Evolutionary conservation across 2,329 filamentous ascomycete genomes (phyloP), one percentile per base, ranked within the genome.

Genomic region (Fusarium algeriense): DNA sequence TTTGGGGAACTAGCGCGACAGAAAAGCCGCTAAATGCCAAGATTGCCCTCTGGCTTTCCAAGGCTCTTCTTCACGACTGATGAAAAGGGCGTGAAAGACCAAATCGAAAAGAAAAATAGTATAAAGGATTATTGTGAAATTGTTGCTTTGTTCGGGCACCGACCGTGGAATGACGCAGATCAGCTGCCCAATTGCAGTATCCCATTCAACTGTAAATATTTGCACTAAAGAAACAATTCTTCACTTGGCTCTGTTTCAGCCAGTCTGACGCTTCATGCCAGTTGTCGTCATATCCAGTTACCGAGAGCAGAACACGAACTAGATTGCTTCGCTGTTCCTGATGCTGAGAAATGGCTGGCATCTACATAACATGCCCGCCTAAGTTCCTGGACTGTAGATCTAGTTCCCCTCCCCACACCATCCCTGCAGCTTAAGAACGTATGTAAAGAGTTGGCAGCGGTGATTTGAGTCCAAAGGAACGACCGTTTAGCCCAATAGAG

Each of bases 351-450:
- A 67, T 68, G 43, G 34, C 23, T 50, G 48, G 48, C 28, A 58
- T 55, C 17, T 52, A 43, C 17, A 41, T 38, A 53, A 34, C 28
- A 35, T 58, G 44, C 40, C 60, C 64, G 60, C 68, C 74, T 69
- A 68, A 67, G 67, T 64, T 74, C 72, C 75, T 64, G 74, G 75
- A 71, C 70, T 65, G 75, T 71, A 77, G 75, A 76, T 77, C 75
- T 70, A 71, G 63, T 67, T 70, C 60, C 45, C 64, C 54, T 62
- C 65, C 61, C 69, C 73, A 75, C 69, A 67, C 67, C 64, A 64
- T 67, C 60, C 71, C 63, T 69, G 60, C 57, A 69, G 55, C 34
- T 56, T 50, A 46, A 60, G 62, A 53, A 60, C 50, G 41, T 52
- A 60, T 28, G 45, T 32, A 57, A 63, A 57, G 64, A 54, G 52